These are phyloP conservation scores for Chaetoceros tenuissimus DNA, from an alignment of 108 stramenopile species.

Conservation along the genomic window DNA sequence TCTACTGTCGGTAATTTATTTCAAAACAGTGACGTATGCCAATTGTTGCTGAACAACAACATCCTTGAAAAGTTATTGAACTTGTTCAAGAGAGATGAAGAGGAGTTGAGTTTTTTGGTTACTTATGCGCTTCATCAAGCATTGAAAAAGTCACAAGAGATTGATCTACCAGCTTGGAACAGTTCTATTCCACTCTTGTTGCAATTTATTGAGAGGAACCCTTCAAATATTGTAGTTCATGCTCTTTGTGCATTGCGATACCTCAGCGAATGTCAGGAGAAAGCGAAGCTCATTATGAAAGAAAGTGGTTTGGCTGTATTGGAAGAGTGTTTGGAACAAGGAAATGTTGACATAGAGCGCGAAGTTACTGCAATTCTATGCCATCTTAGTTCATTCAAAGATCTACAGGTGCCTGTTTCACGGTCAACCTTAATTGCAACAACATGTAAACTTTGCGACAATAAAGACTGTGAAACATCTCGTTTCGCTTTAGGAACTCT, in stretches of 20 bases:
- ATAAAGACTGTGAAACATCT: no score
- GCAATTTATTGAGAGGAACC: background rate
- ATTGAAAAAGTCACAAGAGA: background rate
- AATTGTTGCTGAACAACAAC: no score
- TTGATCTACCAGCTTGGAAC: background rate
- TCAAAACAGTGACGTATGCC: no score
- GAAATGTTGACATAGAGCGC: background rate
- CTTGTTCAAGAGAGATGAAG: no score
- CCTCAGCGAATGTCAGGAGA: background rate
- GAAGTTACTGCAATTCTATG: background rate
- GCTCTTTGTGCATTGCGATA: background rate
- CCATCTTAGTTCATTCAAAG: background rate
- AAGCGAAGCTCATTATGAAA: background rate
- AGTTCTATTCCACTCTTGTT: background rate
- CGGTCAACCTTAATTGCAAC: no score
- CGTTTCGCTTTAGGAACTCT: no score
- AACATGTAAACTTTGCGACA: no score
- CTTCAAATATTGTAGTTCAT: background rate
- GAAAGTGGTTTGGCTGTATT: background rate
- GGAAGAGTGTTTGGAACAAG: background rate
- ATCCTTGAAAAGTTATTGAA: no score
- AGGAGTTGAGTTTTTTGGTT: background rate
- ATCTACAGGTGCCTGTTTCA: background rate
- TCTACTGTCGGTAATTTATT: no score
- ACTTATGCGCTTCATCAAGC: background rate